phyloP scores from a whole-genome alignment of 208 protist genomes.

The Borovskyia barvae region DNA sequence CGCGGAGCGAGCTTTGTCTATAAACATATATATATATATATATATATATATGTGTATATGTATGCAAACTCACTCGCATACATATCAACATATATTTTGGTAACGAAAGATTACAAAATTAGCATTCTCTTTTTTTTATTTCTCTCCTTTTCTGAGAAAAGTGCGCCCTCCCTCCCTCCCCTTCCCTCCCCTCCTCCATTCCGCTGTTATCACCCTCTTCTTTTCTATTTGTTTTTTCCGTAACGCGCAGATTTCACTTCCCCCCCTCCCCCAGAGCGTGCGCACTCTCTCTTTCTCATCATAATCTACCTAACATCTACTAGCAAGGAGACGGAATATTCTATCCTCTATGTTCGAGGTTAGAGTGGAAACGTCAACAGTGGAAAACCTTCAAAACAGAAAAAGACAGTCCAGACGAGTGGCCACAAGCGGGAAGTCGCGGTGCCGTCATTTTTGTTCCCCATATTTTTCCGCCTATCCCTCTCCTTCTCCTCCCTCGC shows the following conservation, averaged over 20 bases:
- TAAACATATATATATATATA: constrained; percentile 6
- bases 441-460: too few species aligned
- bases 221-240: background rate
- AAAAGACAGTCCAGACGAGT: too few species aligned
- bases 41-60: constrained; percentile 2
- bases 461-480: background rate
- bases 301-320: too few species aligned
- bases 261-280: too few species aligned
- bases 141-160: background rate
- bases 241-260: background rate
- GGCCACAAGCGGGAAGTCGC: too few species aligned
- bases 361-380: too few species aligned
- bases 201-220: background rate
- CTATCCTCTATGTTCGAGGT: too few species aligned
- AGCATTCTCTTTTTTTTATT: constrained; percentile 5
- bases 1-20: background rate
- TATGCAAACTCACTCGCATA: too few species aligned
- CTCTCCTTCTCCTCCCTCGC: background rate
- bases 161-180: too few species aligned
- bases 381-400: too few species aligned
- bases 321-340: too few species aligned
- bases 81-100: too few species aligned
- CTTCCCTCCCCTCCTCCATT: background rate
- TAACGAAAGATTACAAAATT: background rate
- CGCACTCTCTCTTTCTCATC: background rate